phyloP scores from a whole-genome alignment of 192 early-diverging fungal genomes.

The Dissophora ornata region DNA sequence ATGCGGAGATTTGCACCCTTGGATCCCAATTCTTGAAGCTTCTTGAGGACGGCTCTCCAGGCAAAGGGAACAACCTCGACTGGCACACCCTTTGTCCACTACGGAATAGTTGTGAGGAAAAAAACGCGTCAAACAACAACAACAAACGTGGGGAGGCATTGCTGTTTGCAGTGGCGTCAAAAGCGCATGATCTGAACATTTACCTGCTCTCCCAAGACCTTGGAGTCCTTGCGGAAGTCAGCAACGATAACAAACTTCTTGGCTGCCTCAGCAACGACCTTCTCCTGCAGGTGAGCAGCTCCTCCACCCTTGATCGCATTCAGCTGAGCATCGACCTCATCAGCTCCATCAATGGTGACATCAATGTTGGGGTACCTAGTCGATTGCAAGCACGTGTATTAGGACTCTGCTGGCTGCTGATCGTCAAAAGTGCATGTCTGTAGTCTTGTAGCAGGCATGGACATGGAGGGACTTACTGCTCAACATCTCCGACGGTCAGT shows the following conservation, averaged over 20 bases:
- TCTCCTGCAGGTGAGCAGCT: slow-evolving; percentile 93
- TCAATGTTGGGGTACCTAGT: slow-evolving; percentile 78
- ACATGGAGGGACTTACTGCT: no score
- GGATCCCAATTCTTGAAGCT: slow-evolving; percentile 54
- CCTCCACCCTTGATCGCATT: slow-evolving; percentile 98
- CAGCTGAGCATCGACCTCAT: slow-evolving; percentile 83
- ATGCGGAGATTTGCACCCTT: slow-evolving; percentile 79
- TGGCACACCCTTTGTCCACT: slow-evolving; percentile 93
- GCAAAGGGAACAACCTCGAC: slow-evolving; percentile 91
- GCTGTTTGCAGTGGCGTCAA: no score
- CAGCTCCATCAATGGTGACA: slow-evolving; percentile 94
- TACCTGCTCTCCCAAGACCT: slow-evolving; percentile 76
- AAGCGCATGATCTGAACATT: no score
- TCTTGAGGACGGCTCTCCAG: slow-evolving; percentile 73
- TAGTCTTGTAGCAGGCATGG: no score
- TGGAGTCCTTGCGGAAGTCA: slow-evolving; percentile 89
- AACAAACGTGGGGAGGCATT: not conserved
- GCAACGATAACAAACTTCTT: slow-evolving; percentile 90
- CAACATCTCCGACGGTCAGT: slow-evolving; percentile 79
- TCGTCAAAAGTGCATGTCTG: no score
- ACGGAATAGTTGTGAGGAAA: not conserved
- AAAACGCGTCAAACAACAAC: not conserved
- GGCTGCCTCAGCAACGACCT: slow-evolving; percentile 87
- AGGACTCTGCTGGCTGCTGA: slow-evolving; percentile 3
- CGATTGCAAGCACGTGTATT: not conserved